Evolutionary conservation across 225 moss, liverwort and hornwort species (phyloP).

Genomic region (Asterella californica): DNA sequence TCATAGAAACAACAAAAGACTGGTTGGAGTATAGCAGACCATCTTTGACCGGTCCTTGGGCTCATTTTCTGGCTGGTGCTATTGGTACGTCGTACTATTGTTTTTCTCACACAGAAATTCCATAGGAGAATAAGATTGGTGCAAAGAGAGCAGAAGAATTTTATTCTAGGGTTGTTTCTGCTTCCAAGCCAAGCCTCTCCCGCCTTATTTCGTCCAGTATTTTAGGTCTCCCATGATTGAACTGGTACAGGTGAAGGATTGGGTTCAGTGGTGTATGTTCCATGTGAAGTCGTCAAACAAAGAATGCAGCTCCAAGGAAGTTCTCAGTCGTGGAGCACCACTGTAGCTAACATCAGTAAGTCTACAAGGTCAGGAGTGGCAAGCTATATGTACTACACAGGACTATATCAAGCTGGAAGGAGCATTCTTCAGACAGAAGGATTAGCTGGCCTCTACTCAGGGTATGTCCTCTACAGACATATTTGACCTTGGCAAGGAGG

Average conservation of each 20-base stretch:
- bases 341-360: conserved; percentile 6
- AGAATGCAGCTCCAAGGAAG: conserved; percentile 59
- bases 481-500: neutral
- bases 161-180: neutral
- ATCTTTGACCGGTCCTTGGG: conserved; percentile 59
- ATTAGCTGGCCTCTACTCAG: conserved; percentile 55
- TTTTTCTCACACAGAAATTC: neutral
- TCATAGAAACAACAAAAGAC: conserved; percentile 67
- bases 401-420: conserved; percentile 60
- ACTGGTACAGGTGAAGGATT: conserved; percentile 52
- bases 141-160: neutral
- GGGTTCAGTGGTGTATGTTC: conserved; percentile 68
- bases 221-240: neutral
- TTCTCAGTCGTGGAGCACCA: neutral
- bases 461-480: conserved; percentile 34
- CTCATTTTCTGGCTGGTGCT: conserved; percentile 67
- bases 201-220: neutral
- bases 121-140: neutral
- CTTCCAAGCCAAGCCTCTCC: neutral
- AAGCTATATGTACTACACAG: conserved; percentile 54
- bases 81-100: conserved; percentile 35
- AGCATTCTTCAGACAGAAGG: conserved; percentile 60
- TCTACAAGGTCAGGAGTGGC: conserved; percentile 42
- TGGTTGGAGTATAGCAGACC: conserved; percentile 64
- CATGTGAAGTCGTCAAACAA: conserved; percentile 74